A percentile compares a stretch with the other conserved stretches of the same genome.
Conservation (phyloP, 352 stramenopile species). For the Globisporangium solare region DNA sequence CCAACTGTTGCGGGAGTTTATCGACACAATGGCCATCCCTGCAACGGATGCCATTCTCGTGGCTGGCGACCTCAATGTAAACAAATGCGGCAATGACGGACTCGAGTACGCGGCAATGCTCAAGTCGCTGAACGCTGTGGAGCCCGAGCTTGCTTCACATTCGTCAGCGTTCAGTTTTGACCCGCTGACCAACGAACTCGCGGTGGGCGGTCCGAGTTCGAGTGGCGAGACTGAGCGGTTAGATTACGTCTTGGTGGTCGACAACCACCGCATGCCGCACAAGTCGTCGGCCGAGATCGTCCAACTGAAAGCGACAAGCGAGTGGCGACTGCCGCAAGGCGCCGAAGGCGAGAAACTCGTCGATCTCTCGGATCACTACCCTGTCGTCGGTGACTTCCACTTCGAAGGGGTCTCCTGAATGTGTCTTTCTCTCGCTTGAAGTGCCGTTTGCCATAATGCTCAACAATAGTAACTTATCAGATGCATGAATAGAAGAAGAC, state of each 20-base stretch:
- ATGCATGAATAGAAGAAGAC: background rate
- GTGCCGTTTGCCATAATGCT: background rate
- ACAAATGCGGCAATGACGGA: constrained; percentile 20
- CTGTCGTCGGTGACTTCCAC: constrained; percentile 47
- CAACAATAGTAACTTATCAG: background rate
- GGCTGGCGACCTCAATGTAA: constrained; percentile 62
- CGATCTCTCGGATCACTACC: constrained; percentile 71
- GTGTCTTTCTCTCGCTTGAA: background rate
- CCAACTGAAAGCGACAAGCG: constrained; percentile 44
- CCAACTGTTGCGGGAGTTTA: constrained; percentile 35
- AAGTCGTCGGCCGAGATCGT: constrained; percentile 31
- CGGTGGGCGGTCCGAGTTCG: constrained; percentile 54
- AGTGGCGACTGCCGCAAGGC: constrained; percentile 23
- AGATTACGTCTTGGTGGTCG: constrained; percentile 54
- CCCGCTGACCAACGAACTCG: constrained; percentile 47
- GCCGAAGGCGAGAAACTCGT: constrained; percentile 27
- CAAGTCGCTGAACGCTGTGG: constrained; percentile 24
- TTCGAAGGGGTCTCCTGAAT: constrained; percentile 21
- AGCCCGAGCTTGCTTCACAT: constrained; percentile 24
- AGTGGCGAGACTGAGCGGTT: constrained; percentile 49
- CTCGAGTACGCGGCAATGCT: constrained; percentile 55
- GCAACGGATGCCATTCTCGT: constrained; percentile 45
- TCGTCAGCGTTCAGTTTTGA: constrained; percentile 61
- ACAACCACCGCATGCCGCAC: constrained; percentile 28
- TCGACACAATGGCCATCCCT: constrained; percentile 41